These are phyloP conservation scores for Beauveria brongniartii DNA, from an alignment of 2,329 filamentous ascomycete genomes.

Conservation along the genomic window DNA sequence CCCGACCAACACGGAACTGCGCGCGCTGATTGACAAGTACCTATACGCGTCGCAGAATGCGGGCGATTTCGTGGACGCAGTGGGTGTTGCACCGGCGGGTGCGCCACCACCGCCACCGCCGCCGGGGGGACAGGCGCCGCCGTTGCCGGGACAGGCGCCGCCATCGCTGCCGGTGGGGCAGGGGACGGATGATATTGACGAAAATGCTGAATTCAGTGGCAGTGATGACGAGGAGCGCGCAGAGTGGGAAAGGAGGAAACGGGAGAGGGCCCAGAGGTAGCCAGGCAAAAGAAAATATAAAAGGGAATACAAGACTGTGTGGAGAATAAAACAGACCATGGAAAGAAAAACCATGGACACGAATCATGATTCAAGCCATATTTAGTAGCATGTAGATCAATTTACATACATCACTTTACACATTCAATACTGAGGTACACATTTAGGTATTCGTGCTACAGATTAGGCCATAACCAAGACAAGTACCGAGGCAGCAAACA, in stretches of 20 bases:
- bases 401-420: neutral
- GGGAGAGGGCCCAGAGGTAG: slow-evolving; percentile 27
- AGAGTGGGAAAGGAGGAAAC: slow-evolving; percentile 49
- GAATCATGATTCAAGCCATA: slow-evolving; percentile 2
- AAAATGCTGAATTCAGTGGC: slow-evolving; percentile 54
- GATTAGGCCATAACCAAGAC: neutral
- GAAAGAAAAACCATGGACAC: neutral
- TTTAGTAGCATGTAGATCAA: slow-evolving; percentile 1
- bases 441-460: slow-evolving; percentile 3
- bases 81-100: slow-evolving; percentile 16
- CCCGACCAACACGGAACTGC: slow-evolving; percentile 55
- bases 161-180: slow-evolving; percentile 16
- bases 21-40: slow-evolving; percentile 58
- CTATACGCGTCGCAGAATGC: slow-evolving; percentile 56
- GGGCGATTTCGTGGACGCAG: slow-evolving; percentile 45
- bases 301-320: neutral
- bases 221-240: slow-evolving; percentile 58
- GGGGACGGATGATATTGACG: slow-evolving; percentile 36
- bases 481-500: neutral
- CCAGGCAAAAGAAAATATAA: neutral
- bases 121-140: slow-evolving; percentile 15
- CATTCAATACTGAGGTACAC: neutral
- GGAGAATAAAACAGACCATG: neutral
- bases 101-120: slow-evolving; percentile 9
- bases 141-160: slow-evolving; percentile 12